phyloP scores from a whole-genome alignment of 139 green algal species.

The Raphidocelis subcapitata region DNA sequence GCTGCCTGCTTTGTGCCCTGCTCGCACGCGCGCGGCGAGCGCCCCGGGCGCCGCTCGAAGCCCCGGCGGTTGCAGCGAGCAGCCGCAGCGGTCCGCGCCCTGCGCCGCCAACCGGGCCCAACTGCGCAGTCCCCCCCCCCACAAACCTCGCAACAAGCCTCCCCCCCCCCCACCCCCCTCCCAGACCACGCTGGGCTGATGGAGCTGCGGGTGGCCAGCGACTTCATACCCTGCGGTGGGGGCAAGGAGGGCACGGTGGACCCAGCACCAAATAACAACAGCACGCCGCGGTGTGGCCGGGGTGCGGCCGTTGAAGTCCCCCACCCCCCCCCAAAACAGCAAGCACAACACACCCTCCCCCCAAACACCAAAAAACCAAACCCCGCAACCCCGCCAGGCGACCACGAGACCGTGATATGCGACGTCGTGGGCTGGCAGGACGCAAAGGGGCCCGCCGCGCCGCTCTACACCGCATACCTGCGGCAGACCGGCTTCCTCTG shows the following conservation, averaged over 20 bases:
- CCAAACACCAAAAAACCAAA: too few relatives aligned
- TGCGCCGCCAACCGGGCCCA: too few relatives aligned
- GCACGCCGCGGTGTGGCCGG: too few relatives aligned
- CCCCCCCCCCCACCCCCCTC: neutral
- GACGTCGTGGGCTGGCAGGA: constrained; percentile 40
- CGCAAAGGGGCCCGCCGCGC: neutral
- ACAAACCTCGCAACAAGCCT: too few relatives aligned
- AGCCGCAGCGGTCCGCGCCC: too few relatives aligned
- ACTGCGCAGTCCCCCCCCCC: too few relatives aligned
- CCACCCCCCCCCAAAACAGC: too few relatives aligned
- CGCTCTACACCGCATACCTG: constrained; percentile 43
- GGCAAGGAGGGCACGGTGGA: neutral
- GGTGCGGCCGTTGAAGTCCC: too few relatives aligned
- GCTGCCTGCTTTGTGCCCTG: neutral
- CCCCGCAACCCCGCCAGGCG: constrained; percentile 18
- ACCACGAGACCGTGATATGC: constrained; percentile 64
- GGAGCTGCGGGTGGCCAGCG: constrained; percentile 41
- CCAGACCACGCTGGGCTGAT: constrained; percentile 42
- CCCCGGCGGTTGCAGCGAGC: too few relatives aligned
- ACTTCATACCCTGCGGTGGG: constrained; percentile 39
- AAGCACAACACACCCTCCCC: too few relatives aligned
- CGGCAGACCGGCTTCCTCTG: constrained; percentile 23
- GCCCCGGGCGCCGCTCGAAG: too few relatives aligned
- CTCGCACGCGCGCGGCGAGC: neutral
- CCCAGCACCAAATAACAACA: neutral